Evolutionary conservation across 208 protist species (phyloP).

Genomic region (Crithidia sp.): DNA sequence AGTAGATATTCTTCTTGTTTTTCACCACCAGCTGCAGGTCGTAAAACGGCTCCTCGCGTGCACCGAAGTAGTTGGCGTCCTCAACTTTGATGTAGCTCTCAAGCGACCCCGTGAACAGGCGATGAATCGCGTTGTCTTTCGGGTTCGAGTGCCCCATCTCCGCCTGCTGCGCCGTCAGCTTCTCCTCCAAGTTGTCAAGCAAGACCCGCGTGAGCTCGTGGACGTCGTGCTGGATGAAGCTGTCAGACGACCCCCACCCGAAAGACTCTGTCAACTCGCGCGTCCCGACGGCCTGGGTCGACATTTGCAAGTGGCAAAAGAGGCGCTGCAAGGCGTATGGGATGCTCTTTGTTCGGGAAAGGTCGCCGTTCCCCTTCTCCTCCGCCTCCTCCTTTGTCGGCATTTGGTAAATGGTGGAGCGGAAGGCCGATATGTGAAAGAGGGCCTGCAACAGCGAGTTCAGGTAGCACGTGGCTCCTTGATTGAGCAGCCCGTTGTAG

Average conservation of each 20-base stretch:
- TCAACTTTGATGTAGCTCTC: conserved; percentile 89
- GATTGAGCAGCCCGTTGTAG: conserved; percentile 90
- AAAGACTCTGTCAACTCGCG: conserved; percentile 93
- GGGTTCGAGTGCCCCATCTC: conserved; percentile 7
- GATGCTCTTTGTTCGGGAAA: conserved; percentile 68
- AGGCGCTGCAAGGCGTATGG: conserved; percentile 90
- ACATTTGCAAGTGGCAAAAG: conserved; percentile 88
- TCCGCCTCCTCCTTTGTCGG: conserved; percentile 85
- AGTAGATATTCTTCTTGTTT: conserved; percentile 84
- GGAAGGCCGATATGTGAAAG: conserved; percentile 89
- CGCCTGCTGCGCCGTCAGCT: conserved; percentile 49
- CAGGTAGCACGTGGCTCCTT: conserved; percentile 93
- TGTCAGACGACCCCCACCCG: conserved; percentile 89
- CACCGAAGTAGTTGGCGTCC: conserved; percentile 82
- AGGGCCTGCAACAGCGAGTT: conserved; percentile 92
- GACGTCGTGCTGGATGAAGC: conserved; percentile 94
- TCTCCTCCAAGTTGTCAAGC: conserved; percentile 86
- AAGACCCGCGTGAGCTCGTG: conserved; percentile 90
- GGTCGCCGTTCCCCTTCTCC: conserved; percentile 28
- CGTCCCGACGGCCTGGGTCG: conserved; percentile 67
- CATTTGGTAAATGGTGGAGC: conserved; percentile 89
- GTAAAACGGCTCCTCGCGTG: conserved; percentile 87
- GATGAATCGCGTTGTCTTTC: conserved; percentile 72
- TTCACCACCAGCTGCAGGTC: conserved; percentile 93
- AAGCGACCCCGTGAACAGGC: conserved; percentile 75